A percentile compares a stretch with the other conserved stretches of the same genome.
Conservation (phyloP, 1,139 yeast genomes). For the Nadsonia starkeyi-henricii region DNA sequence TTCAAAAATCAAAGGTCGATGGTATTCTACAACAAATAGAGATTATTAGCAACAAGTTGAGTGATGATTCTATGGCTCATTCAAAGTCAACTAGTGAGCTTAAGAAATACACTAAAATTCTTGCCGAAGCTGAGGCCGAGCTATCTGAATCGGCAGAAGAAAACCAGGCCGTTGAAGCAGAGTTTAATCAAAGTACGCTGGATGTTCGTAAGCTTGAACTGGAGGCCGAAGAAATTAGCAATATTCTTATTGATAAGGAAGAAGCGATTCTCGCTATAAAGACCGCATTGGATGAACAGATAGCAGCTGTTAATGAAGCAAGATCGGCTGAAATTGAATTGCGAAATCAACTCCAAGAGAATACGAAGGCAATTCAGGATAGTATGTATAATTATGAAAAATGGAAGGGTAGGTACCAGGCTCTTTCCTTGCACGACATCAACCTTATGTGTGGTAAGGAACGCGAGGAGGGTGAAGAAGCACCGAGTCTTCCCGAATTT, state of each 20-base stretch:
- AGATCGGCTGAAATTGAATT: conserved; percentile 61
- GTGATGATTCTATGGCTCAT: conserved; percentile 44
- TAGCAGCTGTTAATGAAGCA: conserved; percentile 42
- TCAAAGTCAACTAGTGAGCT: conserved; percentile 58
- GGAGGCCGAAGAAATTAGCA: conserved; percentile 24
- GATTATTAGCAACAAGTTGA: conserved; percentile 43
- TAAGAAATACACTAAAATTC: conserved; percentile 36
- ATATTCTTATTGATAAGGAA: conserved; percentile 22
- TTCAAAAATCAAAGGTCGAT: conserved; percentile 73
- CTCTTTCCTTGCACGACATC: conserved; percentile 20
- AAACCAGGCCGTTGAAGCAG: conserved; percentile 23
- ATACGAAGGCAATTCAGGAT: conserved; percentile 31
- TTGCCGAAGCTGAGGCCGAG: conserved; percentile 29
- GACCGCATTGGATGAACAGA: conserved; percentile 36
- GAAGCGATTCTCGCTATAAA: conserved; percentile 29
- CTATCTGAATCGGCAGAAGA: conserved; percentile 22
- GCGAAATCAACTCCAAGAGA: conserved; percentile 49
- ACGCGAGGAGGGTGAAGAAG: conserved; percentile 10
- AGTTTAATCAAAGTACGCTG: conserved; percentile 21
- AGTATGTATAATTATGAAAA: conserved; percentile 28
- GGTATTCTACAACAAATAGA: conserved; percentile 58
- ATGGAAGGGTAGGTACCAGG: conserved; percentile 19
- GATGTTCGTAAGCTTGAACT: conserved; percentile 19
- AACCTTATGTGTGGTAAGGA: conserved; percentile 9
- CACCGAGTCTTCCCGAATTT: conserved; percentile 17